phyloP scores from a whole-genome alignment of 2,329 filamentous ascomycete genomes.

The Stagonosporopsis cucurbitacearum region DNA sequence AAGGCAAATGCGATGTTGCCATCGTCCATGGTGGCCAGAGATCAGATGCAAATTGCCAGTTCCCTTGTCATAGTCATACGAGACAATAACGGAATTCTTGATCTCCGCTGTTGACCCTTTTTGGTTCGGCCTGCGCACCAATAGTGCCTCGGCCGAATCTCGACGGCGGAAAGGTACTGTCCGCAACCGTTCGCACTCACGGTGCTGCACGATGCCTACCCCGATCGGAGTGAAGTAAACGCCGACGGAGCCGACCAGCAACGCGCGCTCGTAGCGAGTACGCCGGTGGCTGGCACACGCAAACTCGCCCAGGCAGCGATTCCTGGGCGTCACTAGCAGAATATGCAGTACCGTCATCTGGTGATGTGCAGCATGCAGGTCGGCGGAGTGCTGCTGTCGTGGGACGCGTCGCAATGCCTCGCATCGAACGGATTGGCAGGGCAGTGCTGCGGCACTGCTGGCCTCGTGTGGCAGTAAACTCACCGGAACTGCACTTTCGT shows the following conservation, averaged over 20 bases:
- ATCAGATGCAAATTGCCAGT: slow-evolving; percentile 10
- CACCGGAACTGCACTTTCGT: slow-evolving; percentile 24
- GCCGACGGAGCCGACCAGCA: slow-evolving; percentile 16
- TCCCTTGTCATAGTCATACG: background rate
- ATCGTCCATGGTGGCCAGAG: slow-evolving; percentile 3
- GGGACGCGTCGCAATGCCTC: slow-evolving; percentile 18
- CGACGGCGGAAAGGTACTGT: slow-evolving; percentile 25
- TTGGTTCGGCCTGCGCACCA: slow-evolving; percentile 8
- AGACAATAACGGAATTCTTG: slow-evolving; percentile 16
- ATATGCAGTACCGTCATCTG: slow-evolving; percentile 4
- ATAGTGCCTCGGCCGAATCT: slow-evolving; percentile 25
- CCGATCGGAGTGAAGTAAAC: slow-evolving; percentile 14
- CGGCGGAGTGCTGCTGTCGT: slow-evolving; percentile 16
- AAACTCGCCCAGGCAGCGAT: slow-evolving; percentile 10
- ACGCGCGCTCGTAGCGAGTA: slow-evolving; percentile 16
- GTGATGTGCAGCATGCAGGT: slow-evolving; percentile 15
- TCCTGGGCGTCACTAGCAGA: slow-evolving; percentile 7
- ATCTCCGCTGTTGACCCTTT: slow-evolving; percentile 14
- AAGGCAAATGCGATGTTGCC: slow-evolving; percentile 4
- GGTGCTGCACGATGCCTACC: slow-evolving; percentile 2
- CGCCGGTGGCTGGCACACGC: slow-evolving; percentile 12
- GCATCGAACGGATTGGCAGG: slow-evolving; percentile 10
- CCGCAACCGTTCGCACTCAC: slow-evolving; percentile 12
- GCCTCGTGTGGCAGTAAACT: slow-evolving; percentile 11
- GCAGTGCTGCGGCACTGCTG: slow-evolving; percentile 1